A percentile compares a stretch with the other conserved stretches of the same genome.
Conservation (phyloP, 371 early-diverging fungal species). For the Mortierella sp. region DNA sequence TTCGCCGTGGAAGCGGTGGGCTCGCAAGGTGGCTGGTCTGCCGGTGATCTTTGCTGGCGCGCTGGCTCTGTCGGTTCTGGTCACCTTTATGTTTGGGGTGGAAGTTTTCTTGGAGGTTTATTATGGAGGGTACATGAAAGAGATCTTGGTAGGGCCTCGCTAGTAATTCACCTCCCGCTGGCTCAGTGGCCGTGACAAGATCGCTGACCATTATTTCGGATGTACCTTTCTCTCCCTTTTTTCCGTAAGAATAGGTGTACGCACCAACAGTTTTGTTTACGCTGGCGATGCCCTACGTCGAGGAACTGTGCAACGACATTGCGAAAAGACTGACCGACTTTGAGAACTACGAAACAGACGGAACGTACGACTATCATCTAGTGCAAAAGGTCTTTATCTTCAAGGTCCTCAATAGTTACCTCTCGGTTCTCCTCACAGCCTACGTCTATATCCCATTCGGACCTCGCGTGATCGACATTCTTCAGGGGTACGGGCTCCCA, state of each 20-base stretch:
- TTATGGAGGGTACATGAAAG: conserved; percentile 78
- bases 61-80: conserved; percentile 69
- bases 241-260: conserved; percentile 63
- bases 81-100: conserved; percentile 76
- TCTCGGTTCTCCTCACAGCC: conserved; percentile 83
- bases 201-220: not conserved
- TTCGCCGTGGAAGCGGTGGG: conserved; percentile 77
- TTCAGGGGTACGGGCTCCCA: conserved; percentile 41
- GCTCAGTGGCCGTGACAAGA: not conserved
- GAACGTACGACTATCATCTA: conserved; percentile 76
- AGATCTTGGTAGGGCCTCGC: conserved; percentile 36
- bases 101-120: conserved; percentile 85
- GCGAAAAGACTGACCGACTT: conserved; percentile 76
- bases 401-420: conserved; percentile 83
- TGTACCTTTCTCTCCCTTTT: conserved; percentile 7
- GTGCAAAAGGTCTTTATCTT: conserved; percentile 88
- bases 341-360: conserved; percentile 86
- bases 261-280: conserved; percentile 81
- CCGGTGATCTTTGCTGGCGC: conserved; percentile 78
- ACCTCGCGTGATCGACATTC: conserved; percentile 40
- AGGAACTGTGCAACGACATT: conserved; percentile 71
- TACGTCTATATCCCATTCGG: conserved; percentile 90
- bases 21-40: conserved; percentile 66
- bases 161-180: not conserved
- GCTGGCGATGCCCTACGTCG: conserved; percentile 77